phyloP scores from a whole-genome alignment of 306 rosid species.

The Boehmeria nivea region DNA sequence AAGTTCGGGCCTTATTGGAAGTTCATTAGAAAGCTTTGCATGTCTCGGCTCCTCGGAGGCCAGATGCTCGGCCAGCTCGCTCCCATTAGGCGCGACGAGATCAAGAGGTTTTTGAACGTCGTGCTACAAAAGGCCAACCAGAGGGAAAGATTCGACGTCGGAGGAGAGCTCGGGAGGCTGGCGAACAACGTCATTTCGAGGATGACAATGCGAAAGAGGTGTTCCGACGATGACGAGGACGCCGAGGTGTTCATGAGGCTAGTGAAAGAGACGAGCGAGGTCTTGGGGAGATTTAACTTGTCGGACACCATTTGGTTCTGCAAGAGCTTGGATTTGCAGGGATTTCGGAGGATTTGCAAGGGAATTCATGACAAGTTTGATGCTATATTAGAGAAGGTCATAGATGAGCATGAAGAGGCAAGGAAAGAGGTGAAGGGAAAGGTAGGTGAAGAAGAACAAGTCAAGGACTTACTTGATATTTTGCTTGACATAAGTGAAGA shows the following conservation, averaged over 20 bases:
- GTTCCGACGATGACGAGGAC: constrained; percentile 28
- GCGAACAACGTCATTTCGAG: constrained; percentile 56
- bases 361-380: constrained; percentile 35
- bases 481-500: constrained; percentile 36
- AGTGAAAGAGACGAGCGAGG: constrained; percentile 28
- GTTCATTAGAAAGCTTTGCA: constrained; percentile 59
- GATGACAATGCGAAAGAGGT: constrained; percentile 51
- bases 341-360: constrained; percentile 37
- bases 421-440: constrained; percentile 5
- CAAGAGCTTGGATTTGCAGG: constrained; percentile 52
- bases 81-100: constrained; percentile 46
- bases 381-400: constrained; percentile 38
- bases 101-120: constrained; percentile 17
- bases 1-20: constrained; percentile 70
- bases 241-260: constrained; percentile 30
- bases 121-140: constrained; percentile 30
- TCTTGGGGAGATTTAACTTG: constrained; percentile 50
- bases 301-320: constrained; percentile 59
- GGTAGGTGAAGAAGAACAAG: background rate
- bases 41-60: constrained; percentile 63
- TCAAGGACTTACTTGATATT: constrained; percentile 48
- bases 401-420: constrained; percentile 45
- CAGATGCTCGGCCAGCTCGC: constrained; percentile 28
- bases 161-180: constrained; percentile 16
- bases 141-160: too few species aligned